Conservation (phyloP, 495 filamentous ascomycete species). For the Penicillium macrosclerotiorum region DNA sequence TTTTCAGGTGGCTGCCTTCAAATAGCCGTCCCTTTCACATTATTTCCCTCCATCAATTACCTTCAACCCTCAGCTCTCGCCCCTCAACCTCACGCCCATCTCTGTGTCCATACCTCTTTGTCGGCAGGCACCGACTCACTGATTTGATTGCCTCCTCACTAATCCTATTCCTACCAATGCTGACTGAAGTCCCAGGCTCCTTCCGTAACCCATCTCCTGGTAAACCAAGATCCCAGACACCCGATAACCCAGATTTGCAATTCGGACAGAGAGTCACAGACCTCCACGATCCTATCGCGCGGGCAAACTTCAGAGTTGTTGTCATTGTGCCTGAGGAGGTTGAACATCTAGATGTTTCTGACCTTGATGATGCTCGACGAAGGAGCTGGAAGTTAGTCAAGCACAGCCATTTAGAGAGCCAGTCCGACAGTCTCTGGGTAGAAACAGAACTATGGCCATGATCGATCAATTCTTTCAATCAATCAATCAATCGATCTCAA, state of each 20-base stretch:
- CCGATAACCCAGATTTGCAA: constrained; percentile 46
- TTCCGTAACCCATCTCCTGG: constrained; percentile 81
- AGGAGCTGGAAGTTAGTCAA: constrained; percentile 60
- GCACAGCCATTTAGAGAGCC: constrained; percentile 28
- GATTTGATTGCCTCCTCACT: not conserved
- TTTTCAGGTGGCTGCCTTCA: not conserved
- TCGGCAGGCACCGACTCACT: too few relatives aligned
- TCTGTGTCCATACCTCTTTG: too few relatives aligned
- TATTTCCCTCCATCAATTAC: not conserved
- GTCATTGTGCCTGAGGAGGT: constrained; percentile 79
- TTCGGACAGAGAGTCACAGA: constrained; percentile 69
- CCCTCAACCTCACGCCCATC: too few relatives aligned
- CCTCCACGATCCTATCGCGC: constrained; percentile 63
- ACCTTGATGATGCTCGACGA: constrained; percentile 60
- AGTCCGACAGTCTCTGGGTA: constrained; percentile 60
- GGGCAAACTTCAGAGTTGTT: constrained; percentile 80
- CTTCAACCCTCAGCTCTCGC: not conserved
- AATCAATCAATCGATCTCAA: not conserved
- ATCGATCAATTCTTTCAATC: constrained; percentile 6
- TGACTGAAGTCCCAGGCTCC: constrained; percentile 41
- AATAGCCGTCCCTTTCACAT: not conserved
- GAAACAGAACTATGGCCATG: constrained; percentile 82
- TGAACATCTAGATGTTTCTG: constrained; percentile 70
- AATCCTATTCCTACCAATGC: not conserved
- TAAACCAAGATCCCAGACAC: constrained; percentile 45